Base-by-base conservation (phyloP, 73 alveolate genomes). In the Paramecium sonneborni region DNA sequence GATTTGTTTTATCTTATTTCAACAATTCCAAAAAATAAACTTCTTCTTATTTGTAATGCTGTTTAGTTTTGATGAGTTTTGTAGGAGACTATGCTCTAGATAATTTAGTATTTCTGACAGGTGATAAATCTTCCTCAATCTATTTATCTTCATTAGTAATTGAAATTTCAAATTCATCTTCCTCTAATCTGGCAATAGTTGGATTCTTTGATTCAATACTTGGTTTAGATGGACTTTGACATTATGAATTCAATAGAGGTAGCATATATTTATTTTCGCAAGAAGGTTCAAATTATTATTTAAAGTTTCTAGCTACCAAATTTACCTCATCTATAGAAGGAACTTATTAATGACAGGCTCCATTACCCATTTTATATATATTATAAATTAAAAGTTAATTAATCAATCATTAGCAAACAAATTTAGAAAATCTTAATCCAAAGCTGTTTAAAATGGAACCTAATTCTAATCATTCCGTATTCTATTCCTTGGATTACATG, bases 81-180 rank as follows among this genome's bases (percentile, higher is more conserved):
- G 84, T 62, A 26, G 84, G 84, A 62, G 84, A 62, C 84, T 62
- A 62, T 1, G 84, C 84, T 62, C 44, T 62, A 30, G 84, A 62
- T 21, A 62, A 62, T 62, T 32, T 26, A 62, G 46, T 62, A 11
- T 26, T 2, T 62, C 84, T 62, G 44, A 62, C 26, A 62, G 84
- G 84, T 2, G 84, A 62, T 62, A 62, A 62, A 26, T 62, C 84
- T 26, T 62, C 28, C 20, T 62, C 84, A 0, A n/a, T 3, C 28
- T 62, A n/a, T n/a, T n/a, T 30, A 21, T 62, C 84, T 32, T 62
- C 84, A 62, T 62, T 62, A 4, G 84, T 62, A 24, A 62, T 30
- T 20, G 12, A 32, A 11, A 62, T 62, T 32, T 62, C 84, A 62
- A 62, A 62, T 32, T 62, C 84, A 7, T 62, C 84, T 24, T 62